phyloP scores from a whole-genome alignment of 140 eudicot species.

The Senecio squalidus region DNA sequence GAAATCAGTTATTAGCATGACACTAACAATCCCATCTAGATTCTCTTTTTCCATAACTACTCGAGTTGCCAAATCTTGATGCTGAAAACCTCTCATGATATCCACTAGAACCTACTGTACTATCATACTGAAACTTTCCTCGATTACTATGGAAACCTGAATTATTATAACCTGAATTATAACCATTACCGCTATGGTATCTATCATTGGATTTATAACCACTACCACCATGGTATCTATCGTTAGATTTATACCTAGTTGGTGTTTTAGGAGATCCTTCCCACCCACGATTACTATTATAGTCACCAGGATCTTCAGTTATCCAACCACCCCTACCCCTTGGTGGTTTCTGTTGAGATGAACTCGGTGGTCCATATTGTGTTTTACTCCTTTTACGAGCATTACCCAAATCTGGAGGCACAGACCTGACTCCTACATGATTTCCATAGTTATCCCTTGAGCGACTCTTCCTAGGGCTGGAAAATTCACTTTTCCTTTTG shows the following conservation, averaged over 20 bases:
- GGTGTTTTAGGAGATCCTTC: slow-evolving; percentile 20
- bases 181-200: slow-evolving; percentile 17
- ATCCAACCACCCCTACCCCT: slow-evolving; percentile 40
- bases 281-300: slow-evolving; percentile 19
- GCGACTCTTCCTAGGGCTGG: slow-evolving; percentile 48
- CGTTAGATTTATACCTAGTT: not conserved
- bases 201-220: slow-evolving; percentile 16
- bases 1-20: not conserved
- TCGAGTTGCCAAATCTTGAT: slow-evolving; percentile 51
- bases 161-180: slow-evolving; percentile 19
- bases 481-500: slow-evolving; percentile 48
- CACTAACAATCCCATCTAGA: slow-evolving; percentile 34
- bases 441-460: slow-evolving; percentile 33
- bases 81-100: slow-evolving; percentile 44
- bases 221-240: slow-evolving; percentile 9
- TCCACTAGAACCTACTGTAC: slow-evolving; percentile 39
- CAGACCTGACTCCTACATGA: slow-evolving; percentile 35
- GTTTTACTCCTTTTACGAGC: slow-evolving; percentile 40
- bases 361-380: slow-evolving; percentile 26
- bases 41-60: slow-evolving; percentile 40
- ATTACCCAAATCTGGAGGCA: slow-evolving; percentile 43
- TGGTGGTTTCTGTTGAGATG: slow-evolving; percentile 44
- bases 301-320: slow-evolving; percentile 20
- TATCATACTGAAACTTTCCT: slow-evolving; percentile 25
- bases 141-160: slow-evolving; percentile 32